These are phyloP conservation scores for Paecilomyces niveus DNA, from an alignment of 2,329 filamentous ascomycete genomes.

Conservation along the genomic window DNA sequence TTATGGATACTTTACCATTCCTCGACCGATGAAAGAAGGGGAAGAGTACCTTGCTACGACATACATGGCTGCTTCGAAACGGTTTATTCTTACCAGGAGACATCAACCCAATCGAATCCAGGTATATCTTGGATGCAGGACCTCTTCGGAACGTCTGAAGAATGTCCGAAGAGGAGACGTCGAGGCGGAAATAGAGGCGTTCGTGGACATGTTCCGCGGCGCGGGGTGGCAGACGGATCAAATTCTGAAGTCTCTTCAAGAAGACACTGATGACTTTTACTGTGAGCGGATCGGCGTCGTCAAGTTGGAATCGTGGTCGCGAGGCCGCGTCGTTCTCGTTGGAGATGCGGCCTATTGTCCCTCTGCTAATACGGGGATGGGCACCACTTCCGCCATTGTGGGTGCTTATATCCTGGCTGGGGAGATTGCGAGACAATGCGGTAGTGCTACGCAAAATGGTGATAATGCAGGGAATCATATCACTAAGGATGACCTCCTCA, in stretches of 20 bases:
- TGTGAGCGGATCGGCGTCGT: slow-evolving; percentile 40
- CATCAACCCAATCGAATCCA: slow-evolving; percentile 31
- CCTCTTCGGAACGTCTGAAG: slow-evolving; percentile 17
- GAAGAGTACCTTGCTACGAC: slow-evolving; percentile 30
- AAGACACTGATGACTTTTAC: slow-evolving; percentile 40
- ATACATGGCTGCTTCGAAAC: slow-evolving; percentile 29
- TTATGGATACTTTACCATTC: slow-evolving; percentile 32
- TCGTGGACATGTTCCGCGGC: slow-evolving; percentile 34
- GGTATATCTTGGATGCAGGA: slow-evolving; percentile 30
- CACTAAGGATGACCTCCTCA: slow-evolving; percentile 14
- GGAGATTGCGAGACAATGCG: slow-evolving; percentile 27
- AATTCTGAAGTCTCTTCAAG: slow-evolving; percentile 37
- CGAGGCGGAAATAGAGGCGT: slow-evolving; percentile 32
- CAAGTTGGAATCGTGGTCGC: slow-evolving; percentile 37
- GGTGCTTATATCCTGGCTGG: slow-evolving; percentile 27
- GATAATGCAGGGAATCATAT: slow-evolving; percentile 9
- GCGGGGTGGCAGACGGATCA: slow-evolving; percentile 41
- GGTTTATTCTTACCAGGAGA: slow-evolving; percentile 36
- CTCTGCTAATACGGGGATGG: slow-evolving; percentile 44
- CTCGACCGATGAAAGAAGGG: slow-evolving; percentile 12
- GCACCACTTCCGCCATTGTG: slow-evolving; percentile 43
- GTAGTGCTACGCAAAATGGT: slow-evolving; percentile 14
- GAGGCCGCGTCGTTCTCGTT: slow-evolving; percentile 43
- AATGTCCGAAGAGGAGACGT: slow-evolving; percentile 23
- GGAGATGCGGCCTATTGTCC: slow-evolving; percentile 51